phyloP scores from a whole-genome alignment of 768 basidiomycete genomes.

The Termitomyces bulborhizus region DNA sequence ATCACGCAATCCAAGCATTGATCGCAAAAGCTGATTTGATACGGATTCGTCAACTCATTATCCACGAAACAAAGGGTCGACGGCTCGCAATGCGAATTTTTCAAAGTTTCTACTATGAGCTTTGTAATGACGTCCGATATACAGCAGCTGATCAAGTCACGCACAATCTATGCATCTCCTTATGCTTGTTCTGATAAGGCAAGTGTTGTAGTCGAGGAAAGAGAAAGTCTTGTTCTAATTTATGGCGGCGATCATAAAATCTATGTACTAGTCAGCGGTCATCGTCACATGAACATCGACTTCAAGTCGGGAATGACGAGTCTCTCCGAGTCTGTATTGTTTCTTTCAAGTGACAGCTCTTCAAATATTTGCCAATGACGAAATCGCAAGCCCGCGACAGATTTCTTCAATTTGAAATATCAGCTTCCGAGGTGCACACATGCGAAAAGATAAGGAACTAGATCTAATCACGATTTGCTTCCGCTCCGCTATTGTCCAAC shows the following conservation, averaged over 20 bases:
- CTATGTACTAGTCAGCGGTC: not conserved
- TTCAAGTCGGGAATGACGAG: no score
- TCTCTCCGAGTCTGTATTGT: not conserved
- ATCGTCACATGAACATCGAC: not conserved
- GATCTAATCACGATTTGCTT: not conserved
- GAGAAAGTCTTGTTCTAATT: not conserved
- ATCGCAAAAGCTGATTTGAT: no score
- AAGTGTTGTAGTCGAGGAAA: conserved; percentile 1
- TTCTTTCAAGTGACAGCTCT: not conserved
- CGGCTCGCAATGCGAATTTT: no score
- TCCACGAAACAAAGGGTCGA: no score
- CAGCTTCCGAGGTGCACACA: no score
- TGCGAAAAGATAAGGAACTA: not conserved
- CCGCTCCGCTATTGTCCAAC: not conserved
- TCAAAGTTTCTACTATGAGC: not conserved
- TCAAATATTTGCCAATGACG: no score
- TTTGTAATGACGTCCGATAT: not conserved
- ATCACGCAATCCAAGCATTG: not conserved
- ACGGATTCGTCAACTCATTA: not conserved
- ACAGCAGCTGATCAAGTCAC: not conserved
- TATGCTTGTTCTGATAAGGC: not conserved
- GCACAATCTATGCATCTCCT: not conserved
- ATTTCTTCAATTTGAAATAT: not conserved
- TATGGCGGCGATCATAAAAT: not conserved
- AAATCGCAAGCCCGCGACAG: not conserved